Evolutionary conservation across 1,284 basidiomycete species (phyloP).

Genomic region (Cryptococcus sp.): DNA sequence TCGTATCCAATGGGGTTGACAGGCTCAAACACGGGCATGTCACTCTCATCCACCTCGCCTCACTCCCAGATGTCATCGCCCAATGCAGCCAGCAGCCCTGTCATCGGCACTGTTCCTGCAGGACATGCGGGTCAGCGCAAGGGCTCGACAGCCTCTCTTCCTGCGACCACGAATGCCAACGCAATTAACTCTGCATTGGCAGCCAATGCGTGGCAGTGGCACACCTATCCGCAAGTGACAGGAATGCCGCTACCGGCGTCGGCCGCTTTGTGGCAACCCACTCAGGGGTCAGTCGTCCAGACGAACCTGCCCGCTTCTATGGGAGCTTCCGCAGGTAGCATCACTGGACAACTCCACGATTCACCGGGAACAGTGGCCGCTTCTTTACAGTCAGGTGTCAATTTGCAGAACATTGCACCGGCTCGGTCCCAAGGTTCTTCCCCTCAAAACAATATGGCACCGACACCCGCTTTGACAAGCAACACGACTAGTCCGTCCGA

Average conservation of each 20-base stretch:
- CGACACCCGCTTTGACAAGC: slow-evolving; percentile 40
- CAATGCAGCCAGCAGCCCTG: slow-evolving; percentile 18
- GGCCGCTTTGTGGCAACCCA: slow-evolving; percentile 1
- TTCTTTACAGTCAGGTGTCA: background rate
- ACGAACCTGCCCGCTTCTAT: background rate
- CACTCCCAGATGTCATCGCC: slow-evolving; percentile 33
- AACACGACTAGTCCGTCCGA: slow-evolving; percentile 37
- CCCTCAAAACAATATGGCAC: slow-evolving; percentile 17
- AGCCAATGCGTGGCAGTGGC: slow-evolving; percentile 5
- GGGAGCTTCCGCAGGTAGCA: slow-evolving; percentile 10
- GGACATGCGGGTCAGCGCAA: slow-evolving; percentile 9
- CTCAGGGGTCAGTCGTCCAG: background rate
- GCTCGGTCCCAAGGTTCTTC: slow-evolving; percentile 5
- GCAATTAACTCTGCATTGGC: background rate
- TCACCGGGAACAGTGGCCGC: background rate
- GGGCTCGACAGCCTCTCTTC: slow-evolving; percentile 19
- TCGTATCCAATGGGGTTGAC: background rate
- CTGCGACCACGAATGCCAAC: slow-evolving; percentile 2
- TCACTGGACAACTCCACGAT: slow-evolving; percentile 12
- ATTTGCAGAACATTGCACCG: background rate
- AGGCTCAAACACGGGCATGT: slow-evolving; percentile 1
- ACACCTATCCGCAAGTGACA: slow-evolving; percentile 2
- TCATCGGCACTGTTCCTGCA: slow-evolving; percentile 1
- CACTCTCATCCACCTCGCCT: slow-evolving; percentile 19
- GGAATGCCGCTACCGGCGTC: background rate